A percentile compares a stretch with the other conserved stretches of the same genome.
Conservation (phyloP, 768 basidiomycete genomes). For the Heimioporus sp. region DNA sequence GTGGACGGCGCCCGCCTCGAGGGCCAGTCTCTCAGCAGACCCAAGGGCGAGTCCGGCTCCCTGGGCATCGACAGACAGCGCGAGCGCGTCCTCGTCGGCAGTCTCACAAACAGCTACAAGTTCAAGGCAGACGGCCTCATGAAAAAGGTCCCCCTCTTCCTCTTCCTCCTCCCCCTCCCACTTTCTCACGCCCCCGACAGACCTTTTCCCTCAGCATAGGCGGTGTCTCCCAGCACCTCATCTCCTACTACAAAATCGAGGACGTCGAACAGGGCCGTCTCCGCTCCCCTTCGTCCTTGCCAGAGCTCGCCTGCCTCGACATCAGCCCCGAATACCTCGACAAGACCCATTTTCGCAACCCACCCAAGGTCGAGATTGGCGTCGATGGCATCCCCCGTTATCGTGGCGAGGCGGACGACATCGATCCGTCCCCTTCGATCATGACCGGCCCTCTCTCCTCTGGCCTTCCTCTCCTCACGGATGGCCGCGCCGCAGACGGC, state of each 20-base stretch:
- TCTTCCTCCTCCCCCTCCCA: slow-evolving; percentile 1
- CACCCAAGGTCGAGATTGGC: slow-evolving; percentile 85
- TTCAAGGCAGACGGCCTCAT: slow-evolving; percentile 93
- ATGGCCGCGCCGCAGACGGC: slow-evolving; percentile 41
- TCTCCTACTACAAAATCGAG: slow-evolving; percentile 91
- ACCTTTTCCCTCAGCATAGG: slow-evolving; percentile 88
- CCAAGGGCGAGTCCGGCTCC: slow-evolving; percentile 50
- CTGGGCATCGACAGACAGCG: slow-evolving; percentile 63
- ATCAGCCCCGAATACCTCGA: slow-evolving; percentile 88
- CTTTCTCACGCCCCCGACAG: slow-evolving; percentile 44
- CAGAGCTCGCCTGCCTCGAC: slow-evolving; percentile 82
- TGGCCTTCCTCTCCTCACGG: slow-evolving; percentile 49
- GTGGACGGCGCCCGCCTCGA: slow-evolving; percentile 29
- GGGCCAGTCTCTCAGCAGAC: slow-evolving; percentile 57
- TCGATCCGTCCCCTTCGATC: slow-evolving; percentile 43
- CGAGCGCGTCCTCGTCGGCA: slow-evolving; percentile 84
- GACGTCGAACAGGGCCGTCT: slow-evolving; percentile 90
- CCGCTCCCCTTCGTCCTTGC: slow-evolving; percentile 81
- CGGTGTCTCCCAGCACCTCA: slow-evolving; percentile 86
- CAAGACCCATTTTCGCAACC: slow-evolving; percentile 87
- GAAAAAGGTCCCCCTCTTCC: slow-evolving; percentile 75
- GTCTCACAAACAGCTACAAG: slow-evolving; percentile 89
- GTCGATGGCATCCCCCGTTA: slow-evolving; percentile 81
- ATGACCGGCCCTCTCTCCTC: slow-evolving; percentile 43
- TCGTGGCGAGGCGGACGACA: slow-evolving; percentile 79